phyloP scores from a whole-genome alignment of 179 eudicot genomes.

The Heliamphora pulchella region DNA sequence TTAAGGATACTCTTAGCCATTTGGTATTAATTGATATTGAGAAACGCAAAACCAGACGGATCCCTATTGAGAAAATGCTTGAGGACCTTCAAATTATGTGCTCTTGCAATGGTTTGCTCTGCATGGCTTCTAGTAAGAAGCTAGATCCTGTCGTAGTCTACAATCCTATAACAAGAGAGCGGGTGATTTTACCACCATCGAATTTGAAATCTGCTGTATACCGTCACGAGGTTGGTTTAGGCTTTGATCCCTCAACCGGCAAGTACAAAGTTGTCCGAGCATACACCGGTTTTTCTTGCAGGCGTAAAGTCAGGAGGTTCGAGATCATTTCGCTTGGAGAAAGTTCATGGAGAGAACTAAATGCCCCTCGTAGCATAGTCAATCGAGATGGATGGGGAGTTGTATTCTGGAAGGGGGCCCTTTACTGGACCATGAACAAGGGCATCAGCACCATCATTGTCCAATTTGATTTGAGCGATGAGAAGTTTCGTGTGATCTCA shows the following conservation, averaged over 20 bases:
- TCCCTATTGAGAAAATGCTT: not conserved
- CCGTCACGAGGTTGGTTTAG: constrained; percentile 6
- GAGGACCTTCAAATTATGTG: not conserved
- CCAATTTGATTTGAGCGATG: not conserved
- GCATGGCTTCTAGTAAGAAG: not conserved
- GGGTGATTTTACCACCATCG: not conserved
- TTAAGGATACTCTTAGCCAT: not conserved
- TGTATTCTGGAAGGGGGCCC: constrained; percentile 3
- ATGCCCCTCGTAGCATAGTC: not conserved
- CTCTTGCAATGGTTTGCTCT: constrained; percentile 15
- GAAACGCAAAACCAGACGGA: not conserved
- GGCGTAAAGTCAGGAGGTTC: not conserved
- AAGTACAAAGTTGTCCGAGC: constrained; percentile 14
- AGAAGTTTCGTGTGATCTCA: not conserved
- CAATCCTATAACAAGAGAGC: constrained; percentile 11
- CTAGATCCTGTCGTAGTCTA: constrained; percentile 12
- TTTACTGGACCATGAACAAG: constrained; percentile 7
- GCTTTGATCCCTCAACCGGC: constrained; percentile 8
- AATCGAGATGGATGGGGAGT: not conserved
- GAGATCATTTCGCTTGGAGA: constrained; percentile 15
- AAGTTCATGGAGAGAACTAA: constrained; percentile 13
- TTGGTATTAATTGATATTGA: constrained; percentile 9
- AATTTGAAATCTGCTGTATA: not conserved
- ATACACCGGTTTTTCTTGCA: not conserved
- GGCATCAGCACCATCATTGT: not conserved